Conservation (phyloP, 768 basidiomycete genomes). For the Mycena rosella region DNA sequence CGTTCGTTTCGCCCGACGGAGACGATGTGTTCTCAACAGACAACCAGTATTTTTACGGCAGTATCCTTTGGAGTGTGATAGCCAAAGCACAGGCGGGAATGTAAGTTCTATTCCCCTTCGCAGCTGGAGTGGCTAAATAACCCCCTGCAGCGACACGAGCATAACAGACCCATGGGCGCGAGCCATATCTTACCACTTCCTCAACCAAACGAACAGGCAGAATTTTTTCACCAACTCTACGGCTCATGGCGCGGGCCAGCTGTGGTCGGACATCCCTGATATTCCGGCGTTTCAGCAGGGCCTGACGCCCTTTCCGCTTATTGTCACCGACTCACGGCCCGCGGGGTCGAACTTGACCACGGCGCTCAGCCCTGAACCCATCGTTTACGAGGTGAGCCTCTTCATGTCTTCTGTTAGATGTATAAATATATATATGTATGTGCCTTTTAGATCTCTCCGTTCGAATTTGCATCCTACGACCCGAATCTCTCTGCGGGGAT, state of each 20-base stretch:
- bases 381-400: slow-evolving; percentile 68
- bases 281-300: slow-evolving; percentile 64
- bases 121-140: background rate
- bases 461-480: slow-evolving; percentile 82
- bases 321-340: slow-evolving; percentile 69
- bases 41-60: slow-evolving; percentile 68
- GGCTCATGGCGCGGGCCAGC: slow-evolving; percentile 78
- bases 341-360: slow-evolving; percentile 58
- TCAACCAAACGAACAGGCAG: slow-evolving; percentile 68
- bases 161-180: slow-evolving; percentile 75
- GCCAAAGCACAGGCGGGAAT: slow-evolving; percentile 68
- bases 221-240: slow-evolving; percentile 73
- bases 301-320: slow-evolving; percentile 75
- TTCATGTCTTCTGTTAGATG: slow-evolving; percentile 7
- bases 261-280: slow-evolving; percentile 70
- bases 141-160: slow-evolving; percentile 66
- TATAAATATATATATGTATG: background rate
- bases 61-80: slow-evolving; percentile 65
- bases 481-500: slow-evolving; percentile 78
- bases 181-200: slow-evolving; percentile 79
- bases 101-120: slow-evolving; percentile 50
- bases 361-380: slow-evolving; percentile 53
- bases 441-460: slow-evolving; percentile 62
- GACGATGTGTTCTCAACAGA: slow-evolving; percentile 55
- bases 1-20: slow-evolving; percentile 68